Conservation (phyloP, 2,329 filamentous ascomycete genomes). For the Colletotrichum viniferum region DNA sequence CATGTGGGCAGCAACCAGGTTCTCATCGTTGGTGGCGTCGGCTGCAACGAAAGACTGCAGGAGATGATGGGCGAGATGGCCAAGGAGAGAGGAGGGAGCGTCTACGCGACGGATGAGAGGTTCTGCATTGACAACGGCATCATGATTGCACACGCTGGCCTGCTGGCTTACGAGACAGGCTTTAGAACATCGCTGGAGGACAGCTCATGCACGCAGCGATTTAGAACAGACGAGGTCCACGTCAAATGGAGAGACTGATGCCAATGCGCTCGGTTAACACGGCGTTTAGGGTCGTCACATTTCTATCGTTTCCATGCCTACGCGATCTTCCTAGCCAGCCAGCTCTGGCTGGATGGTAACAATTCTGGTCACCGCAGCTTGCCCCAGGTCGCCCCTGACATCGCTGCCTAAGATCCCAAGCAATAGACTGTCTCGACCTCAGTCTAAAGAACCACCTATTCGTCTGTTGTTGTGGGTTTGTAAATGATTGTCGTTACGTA, state of each 20-base stretch:
- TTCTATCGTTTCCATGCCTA: neutral
- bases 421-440: neutral
- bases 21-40: constrained; percentile 92
- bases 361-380: neutral
- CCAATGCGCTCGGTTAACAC: neutral
- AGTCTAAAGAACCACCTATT: constrained; percentile 27
- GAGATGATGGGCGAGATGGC: constrained; percentile 99
- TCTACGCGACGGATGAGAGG: constrained; percentile 94
- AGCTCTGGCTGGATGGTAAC: neutral
- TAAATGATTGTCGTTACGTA: constrained; percentile 98
- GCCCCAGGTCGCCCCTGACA: neutral
- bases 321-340: neutral
- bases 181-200: constrained; percentile 79
- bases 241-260: constrained; percentile 76
- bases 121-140: constrained; percentile 99
- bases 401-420: neutral
- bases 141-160: constrained; percentile 97
- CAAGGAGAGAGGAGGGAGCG: constrained; percentile 81
- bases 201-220: constrained; percentile 83
- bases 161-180: constrained; percentile 83
- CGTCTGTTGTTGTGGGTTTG: constrained; percentile 76
- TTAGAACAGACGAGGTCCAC: constrained; percentile 81
- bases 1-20: constrained; percentile 93
- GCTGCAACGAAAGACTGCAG: constrained; percentile 92
- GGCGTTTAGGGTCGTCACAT: neutral